These are phyloP conservation scores for Hypoxylon sp. DNA, from an alignment of 2,329 filamentous ascomycete species.

Conservation along the genomic window DNA sequence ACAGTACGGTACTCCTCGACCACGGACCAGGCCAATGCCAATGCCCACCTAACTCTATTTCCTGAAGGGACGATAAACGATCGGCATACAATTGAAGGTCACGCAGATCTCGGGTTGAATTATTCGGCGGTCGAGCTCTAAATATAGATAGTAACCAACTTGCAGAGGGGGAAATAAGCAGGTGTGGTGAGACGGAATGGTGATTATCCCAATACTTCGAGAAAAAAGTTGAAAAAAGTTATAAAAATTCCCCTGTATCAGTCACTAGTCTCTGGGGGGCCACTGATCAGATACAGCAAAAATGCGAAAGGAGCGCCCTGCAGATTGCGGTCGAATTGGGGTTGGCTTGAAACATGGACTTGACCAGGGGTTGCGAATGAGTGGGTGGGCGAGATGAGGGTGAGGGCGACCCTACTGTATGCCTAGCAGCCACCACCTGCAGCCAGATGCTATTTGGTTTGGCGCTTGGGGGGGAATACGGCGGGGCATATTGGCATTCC, in stretches of 20 bases:
- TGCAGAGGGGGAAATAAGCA: slow-evolving; percentile 2
- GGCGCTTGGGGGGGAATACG: background rate
- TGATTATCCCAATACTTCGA: slow-evolving; percentile 20
- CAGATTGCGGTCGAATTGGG: slow-evolving; percentile 44
- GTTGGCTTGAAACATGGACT: slow-evolving; percentile 43
- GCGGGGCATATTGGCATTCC: background rate
- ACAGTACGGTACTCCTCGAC: slow-evolving; percentile 27
- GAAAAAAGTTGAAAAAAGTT: slow-evolving; percentile 21
- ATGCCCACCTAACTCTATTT: slow-evolving; percentile 46
- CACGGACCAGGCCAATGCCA: slow-evolving; percentile 42
- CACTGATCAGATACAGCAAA: slow-evolving; percentile 39
- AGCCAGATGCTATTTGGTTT: background rate
- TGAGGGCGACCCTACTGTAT: background rate
- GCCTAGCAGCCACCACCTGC: background rate
- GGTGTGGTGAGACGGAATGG: slow-evolving; percentile 32
- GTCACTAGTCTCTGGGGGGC: slow-evolving; percentile 27
- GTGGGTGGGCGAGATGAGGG: slow-evolving; percentile 11
- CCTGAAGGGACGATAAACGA: slow-evolving; percentile 33
- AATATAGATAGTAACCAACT: slow-evolving; percentile 34
- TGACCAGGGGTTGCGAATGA: slow-evolving; percentile 25
- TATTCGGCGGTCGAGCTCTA: slow-evolving; percentile 29
- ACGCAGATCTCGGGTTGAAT: slow-evolving; percentile 39
- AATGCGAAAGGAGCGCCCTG: slow-evolving; percentile 45
- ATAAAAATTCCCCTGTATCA: slow-evolving; percentile 32
- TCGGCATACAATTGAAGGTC: slow-evolving; percentile 28